A percentile compares a stretch with the other conserved stretches of the same genome.
These are phyloP conservation scores for Ustilago xerochloae DNA, from an alignment of 1,284 basidiomycete genomes.

Conservation along the genomic window DNA sequence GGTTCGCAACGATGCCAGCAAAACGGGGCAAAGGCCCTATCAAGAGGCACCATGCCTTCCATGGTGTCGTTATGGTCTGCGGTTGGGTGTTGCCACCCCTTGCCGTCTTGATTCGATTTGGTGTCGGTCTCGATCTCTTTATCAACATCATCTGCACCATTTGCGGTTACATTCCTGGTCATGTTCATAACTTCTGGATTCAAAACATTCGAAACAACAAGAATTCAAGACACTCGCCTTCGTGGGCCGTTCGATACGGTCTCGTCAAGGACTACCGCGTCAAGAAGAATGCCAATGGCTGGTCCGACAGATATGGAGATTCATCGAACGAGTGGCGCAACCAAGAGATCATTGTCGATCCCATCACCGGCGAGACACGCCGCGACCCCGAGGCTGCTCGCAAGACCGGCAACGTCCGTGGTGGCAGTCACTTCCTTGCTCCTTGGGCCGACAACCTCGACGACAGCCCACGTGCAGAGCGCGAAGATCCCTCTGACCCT, in stretches of 20 bases:
- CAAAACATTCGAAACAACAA: conserved; percentile 94
- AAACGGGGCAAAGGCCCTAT: conserved; percentile 37
- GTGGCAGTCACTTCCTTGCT: conserved; percentile 31
- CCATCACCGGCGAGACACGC: conserved; percentile 51
- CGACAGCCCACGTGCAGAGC: conserved; percentile 46
- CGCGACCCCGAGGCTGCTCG: conserved; percentile 34
- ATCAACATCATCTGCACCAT: conserved; percentile 89
- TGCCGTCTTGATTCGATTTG: conserved; percentile 93
- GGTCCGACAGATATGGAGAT: conserved; percentile 53
- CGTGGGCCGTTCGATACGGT: conserved; percentile 79
- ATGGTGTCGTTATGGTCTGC: conserved; percentile 74
- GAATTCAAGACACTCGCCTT: conserved; percentile 86
- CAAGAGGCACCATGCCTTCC: conserved; percentile 80
- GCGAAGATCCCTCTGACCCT: conserved; percentile 37
- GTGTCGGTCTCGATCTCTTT: conserved; percentile 91
- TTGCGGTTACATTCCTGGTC: conserved; percentile 74
- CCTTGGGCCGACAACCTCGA: conserved; percentile 55
- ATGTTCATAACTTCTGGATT: conserved; percentile 90
- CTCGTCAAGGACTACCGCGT: conserved; percentile 54
- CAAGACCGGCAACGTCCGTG: conserved; percentile 39
- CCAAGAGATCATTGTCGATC: conserved; percentile 50
- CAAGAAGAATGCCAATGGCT: conserved; percentile 50
- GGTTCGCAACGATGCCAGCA: conserved; percentile 14
- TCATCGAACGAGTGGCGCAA: conserved; percentile 31
- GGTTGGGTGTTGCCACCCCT: conserved; percentile 52